A percentile compares a stretch with the other conserved stretches of the same genome.
Evolutionary conservation across 345 rosid genomes (phyloP).

Genomic region (Ailanthus altissimus): DNA sequence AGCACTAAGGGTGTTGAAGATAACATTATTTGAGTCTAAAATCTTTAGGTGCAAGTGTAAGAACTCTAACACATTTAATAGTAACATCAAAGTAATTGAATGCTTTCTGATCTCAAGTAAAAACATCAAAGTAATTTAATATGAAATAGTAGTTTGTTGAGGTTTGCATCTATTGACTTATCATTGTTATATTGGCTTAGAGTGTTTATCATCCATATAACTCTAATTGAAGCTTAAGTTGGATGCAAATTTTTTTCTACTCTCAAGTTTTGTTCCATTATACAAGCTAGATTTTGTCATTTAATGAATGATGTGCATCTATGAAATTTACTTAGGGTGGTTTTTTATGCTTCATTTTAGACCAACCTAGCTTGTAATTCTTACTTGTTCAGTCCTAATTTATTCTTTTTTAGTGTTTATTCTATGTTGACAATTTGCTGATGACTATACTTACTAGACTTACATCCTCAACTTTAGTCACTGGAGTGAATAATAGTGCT

Average conservation of each 20-base stretch:
- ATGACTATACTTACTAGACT: slow-evolving; percentile 43
- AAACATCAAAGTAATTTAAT: too few relatives aligned
- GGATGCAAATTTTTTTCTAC: background rate
- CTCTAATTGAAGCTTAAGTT: slow-evolving; percentile 12
- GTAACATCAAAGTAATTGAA: too few relatives aligned
- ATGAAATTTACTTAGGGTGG: slow-evolving; percentile 9
- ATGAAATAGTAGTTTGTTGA: slow-evolving; percentile 37
- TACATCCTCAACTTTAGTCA: slow-evolving; percentile 31
- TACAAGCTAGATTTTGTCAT: background rate
- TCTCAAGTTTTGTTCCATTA: background rate
- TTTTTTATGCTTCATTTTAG: slow-evolving; percentile 17
- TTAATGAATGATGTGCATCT: background rate
- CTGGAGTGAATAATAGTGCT: slow-evolving; percentile 38
- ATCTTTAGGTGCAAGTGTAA: too few relatives aligned
- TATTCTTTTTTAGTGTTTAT: background rate
- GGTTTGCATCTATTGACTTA: slow-evolving; percentile 40
- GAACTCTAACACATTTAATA: too few relatives aligned
- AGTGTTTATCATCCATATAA: background rate
- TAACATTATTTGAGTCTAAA: too few relatives aligned
- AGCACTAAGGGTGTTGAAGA: too few relatives aligned
- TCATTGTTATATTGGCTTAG: background rate
- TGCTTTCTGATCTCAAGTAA: too few relatives aligned
- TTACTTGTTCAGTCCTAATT: slow-evolving; percentile 8
- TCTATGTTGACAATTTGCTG: slow-evolving; percentile 9
- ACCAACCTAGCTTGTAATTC: background rate